Evolutionary conservation across 2,329 filamentous ascomycete species (phyloP).

Genomic region (Penicillium sp.): DNA sequence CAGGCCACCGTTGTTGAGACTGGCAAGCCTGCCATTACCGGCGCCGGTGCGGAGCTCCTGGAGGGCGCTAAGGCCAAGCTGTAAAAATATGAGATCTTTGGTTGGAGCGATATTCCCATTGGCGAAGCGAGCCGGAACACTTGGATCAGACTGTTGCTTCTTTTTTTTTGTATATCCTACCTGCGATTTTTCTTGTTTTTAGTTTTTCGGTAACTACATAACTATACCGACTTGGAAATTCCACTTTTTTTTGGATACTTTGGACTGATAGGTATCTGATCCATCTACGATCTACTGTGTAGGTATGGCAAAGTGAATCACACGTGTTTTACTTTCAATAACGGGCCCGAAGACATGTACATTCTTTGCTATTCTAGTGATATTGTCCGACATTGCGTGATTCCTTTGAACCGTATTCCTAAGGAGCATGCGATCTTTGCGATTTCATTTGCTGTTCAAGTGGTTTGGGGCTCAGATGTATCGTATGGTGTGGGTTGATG

Average conservation of each 20-base stretch:
- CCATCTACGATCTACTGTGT: neutral
- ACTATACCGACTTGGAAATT: neutral
- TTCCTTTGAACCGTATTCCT: neutral
- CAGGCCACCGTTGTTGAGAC: conserved; percentile 90
- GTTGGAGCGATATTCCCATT: conserved; percentile 20
- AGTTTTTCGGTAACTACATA: neutral
- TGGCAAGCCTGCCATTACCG: conserved; percentile 80
- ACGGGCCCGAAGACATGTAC: neutral
- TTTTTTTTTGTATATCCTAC: conserved; percentile 25
- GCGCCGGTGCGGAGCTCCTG: conserved; percentile 74
- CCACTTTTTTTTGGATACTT: neutral
- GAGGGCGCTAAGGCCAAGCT: conserved; percentile 51
- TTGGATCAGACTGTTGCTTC: conserved; percentile 19
- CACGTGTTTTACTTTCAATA: neutral
- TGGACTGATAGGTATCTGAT: neutral
- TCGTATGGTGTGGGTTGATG: neutral
- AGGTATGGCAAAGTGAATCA: neutral
- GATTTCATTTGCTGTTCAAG: neutral
- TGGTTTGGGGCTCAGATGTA: neutral
- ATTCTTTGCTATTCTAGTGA: neutral
- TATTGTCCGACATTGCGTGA: neutral
- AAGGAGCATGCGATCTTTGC: neutral
- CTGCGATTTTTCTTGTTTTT: conserved; percentile 5
- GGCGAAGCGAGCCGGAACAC: conserved; percentile 15
- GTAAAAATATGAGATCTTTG: conserved; percentile 37